These are phyloP conservation scores for Hypoxylon fuscum DNA, from an alignment of 495 filamentous ascomycete species.

Conservation along the genomic window DNA sequence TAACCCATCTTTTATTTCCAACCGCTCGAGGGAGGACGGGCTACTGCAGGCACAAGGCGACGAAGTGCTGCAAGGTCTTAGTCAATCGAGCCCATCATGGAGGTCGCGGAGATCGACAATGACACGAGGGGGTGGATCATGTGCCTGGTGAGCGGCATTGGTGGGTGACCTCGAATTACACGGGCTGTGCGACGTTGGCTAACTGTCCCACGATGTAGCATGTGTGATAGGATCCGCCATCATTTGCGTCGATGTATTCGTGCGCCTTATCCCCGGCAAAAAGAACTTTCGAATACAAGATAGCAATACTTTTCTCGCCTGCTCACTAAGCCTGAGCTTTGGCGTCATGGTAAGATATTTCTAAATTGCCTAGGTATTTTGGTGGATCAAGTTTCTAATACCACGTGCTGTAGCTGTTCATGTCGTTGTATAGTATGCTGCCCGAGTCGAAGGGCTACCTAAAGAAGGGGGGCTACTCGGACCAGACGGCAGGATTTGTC, in stretches of 20 bases:
- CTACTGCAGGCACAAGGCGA: conserved; percentile 29
- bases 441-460: conserved; percentile 84
- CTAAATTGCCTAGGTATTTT: not conserved
- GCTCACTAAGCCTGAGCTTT: conserved; percentile 89
- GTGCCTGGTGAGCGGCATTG: conserved; percentile 83
- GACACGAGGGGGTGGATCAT: conserved; percentile 95
- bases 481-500: conserved; percentile 72
- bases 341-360: conserved; percentile 88
- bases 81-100: conserved; percentile 44
- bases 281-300: conserved; percentile 87
- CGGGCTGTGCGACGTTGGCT: conserved; percentile 13
- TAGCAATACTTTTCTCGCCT: conserved; percentile 85
- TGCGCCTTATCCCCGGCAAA: conserved; percentile 74
- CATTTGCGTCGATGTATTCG: conserved; percentile 83
- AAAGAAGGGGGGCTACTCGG: conserved; percentile 68
- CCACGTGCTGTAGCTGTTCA: conserved; percentile 75
- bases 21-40: conserved; percentile 23
- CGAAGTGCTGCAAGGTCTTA: conserved; percentile 21
- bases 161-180: conserved; percentile 45
- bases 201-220: conserved; percentile 58
- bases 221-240: conserved; percentile 83
- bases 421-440: conserved; percentile 92
- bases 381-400: conserved; percentile 24
- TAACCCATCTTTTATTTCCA: conserved; percentile 19
- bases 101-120: conserved; percentile 65